phyloP scores from a whole-genome alignment of 2,329 filamentous ascomycete species.

The Phialophora verrucosa region DNA sequence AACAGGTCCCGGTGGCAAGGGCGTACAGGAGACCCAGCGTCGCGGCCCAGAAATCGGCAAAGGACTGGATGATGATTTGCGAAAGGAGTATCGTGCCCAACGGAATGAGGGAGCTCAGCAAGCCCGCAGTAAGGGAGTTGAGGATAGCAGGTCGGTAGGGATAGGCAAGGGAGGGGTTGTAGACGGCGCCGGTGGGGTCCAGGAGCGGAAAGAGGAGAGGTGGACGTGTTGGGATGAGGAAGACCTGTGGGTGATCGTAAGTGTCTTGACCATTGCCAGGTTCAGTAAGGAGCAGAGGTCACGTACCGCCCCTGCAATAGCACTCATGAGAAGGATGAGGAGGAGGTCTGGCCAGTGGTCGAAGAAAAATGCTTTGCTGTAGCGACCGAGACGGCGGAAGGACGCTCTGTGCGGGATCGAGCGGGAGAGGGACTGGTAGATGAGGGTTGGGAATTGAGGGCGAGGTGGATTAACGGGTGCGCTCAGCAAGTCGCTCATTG shows the following conservation, averaged over 20 bases:
- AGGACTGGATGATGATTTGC: conserved; percentile 31
- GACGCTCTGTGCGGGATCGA: conserved; percentile 15
- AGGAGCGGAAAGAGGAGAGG: conserved; percentile 24
- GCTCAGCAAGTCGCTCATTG: not conserved
- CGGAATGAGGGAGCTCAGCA: conserved; percentile 30
- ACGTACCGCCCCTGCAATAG: conserved; percentile 17
- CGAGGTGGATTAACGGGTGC: not conserved
- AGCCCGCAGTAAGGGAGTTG: conserved; percentile 24
- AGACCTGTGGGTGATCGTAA: conserved; percentile 19
- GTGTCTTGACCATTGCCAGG: not conserved
- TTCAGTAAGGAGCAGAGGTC: not conserved
- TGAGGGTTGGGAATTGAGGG: not conserved
- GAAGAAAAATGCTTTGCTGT: conserved; percentile 23
- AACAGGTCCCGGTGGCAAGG: conserved; percentile 33
- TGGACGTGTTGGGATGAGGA: conserved; percentile 20
- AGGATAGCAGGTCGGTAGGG: conserved; percentile 33
- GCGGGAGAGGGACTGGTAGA: not conserved
- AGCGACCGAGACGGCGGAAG: conserved; percentile 10
- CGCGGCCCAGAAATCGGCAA: conserved; percentile 31
- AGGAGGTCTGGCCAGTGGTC: conserved; percentile 24
- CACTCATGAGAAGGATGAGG: conserved; percentile 16
- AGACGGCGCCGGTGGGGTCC: conserved; percentile 19
- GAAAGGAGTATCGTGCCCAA: conserved; percentile 30
- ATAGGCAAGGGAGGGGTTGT: conserved; percentile 31
- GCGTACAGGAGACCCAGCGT: conserved; percentile 32